A percentile compares a stretch with the other conserved stretches of the same genome.
Conservation (phyloP, 768 basidiomycete species). For the Phlebiopsis flavidoalba region DNA sequence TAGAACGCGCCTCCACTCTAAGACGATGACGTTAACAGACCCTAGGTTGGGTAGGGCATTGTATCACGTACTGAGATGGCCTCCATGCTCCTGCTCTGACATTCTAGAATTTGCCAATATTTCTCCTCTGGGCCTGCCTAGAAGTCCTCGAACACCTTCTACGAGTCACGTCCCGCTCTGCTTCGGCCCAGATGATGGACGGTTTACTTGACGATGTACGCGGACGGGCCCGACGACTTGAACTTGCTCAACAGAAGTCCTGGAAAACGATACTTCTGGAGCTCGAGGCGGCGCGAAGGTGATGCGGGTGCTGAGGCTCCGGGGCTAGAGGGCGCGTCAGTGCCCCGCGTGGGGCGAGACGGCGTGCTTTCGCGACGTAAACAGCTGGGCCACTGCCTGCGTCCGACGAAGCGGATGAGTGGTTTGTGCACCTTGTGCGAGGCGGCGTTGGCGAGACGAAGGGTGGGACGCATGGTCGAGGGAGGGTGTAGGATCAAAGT, state of each 20-base stretch:
- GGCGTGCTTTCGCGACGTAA: slow-evolving; percentile 5
- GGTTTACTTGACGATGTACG: neutral
- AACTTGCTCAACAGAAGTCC: slow-evolving; percentile 24
- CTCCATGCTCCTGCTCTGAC: slow-evolving; percentile 25
- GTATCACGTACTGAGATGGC: slow-evolving; percentile 18
- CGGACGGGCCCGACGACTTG: slow-evolving; percentile 15
- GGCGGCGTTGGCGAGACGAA: slow-evolving; percentile 18
- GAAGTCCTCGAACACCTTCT: slow-evolving; percentile 23
- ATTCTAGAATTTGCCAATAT: slow-evolving; percentile 20
- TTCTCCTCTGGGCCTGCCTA: slow-evolving; percentile 27
- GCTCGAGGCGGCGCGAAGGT: slow-evolving; percentile 23
- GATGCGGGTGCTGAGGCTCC: slow-evolving; percentile 24
- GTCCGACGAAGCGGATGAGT: slow-evolving; percentile 26
- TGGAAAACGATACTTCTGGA: slow-evolving; percentile 23
- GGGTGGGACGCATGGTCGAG: slow-evolving; percentile 20
- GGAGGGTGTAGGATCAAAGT: slow-evolving; percentile 6
- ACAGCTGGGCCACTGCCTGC: slow-evolving; percentile 24
- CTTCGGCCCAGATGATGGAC: slow-evolving; percentile 7
- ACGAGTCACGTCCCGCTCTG: slow-evolving; percentile 4
- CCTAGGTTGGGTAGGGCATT: neutral
- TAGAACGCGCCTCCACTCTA: slow-evolving; percentile 6
- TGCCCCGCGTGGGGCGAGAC: neutral
- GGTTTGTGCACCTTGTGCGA: slow-evolving; percentile 17
- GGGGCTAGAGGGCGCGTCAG: slow-evolving; percentile 15
- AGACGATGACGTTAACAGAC: neutral